Conservation (phyloP, 1,284 basidiomycete genomes). For the Trametes versicolor region DNA sequence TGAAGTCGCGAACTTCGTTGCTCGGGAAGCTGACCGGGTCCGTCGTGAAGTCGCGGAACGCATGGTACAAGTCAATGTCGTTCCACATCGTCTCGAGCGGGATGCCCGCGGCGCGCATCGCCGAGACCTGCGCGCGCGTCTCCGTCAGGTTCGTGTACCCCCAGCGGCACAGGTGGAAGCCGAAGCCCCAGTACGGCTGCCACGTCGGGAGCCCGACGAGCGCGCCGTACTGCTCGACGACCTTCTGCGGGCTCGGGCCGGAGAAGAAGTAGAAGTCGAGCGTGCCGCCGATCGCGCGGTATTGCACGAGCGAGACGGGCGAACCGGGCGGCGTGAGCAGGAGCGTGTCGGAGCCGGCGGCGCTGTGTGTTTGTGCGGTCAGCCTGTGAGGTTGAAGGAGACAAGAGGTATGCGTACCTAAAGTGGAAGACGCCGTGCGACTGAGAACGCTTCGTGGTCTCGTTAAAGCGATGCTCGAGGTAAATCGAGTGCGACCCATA, state of each 20-base stretch:
- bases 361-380: conserved; percentile 10
- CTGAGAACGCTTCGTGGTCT: conserved; percentile 56
- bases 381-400: neutral
- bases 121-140: conserved; percentile 57
- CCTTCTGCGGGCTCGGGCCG: conserved; percentile 69
- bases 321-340: conserved; percentile 62
- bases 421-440: conserved; percentile 78
- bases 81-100: conserved; percentile 83
- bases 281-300: conserved; percentile 72
- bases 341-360: conserved; percentile 70
- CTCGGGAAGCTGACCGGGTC: conserved; percentile 72
- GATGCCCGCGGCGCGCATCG: conserved; percentile 69
- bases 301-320: conserved; percentile 66
- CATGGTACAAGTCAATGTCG: conserved; percentile 79
- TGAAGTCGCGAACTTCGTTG: conserved; percentile 66
- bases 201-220: conserved; percentile 70
- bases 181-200: conserved; percentile 77
- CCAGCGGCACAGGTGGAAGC: conserved; percentile 76
- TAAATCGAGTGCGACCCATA: conserved; percentile 80
- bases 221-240: conserved; percentile 74
- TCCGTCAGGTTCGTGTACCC: conserved; percentile 41
- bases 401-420: conserved; percentile 46
- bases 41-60: conserved; percentile 72
- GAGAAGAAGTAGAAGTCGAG: conserved; percentile 73
- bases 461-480: conserved; percentile 68